phyloP scores from a whole-genome alignment of 2,329 filamentous ascomycete genomes.

The Botrytis squamosa region DNA sequence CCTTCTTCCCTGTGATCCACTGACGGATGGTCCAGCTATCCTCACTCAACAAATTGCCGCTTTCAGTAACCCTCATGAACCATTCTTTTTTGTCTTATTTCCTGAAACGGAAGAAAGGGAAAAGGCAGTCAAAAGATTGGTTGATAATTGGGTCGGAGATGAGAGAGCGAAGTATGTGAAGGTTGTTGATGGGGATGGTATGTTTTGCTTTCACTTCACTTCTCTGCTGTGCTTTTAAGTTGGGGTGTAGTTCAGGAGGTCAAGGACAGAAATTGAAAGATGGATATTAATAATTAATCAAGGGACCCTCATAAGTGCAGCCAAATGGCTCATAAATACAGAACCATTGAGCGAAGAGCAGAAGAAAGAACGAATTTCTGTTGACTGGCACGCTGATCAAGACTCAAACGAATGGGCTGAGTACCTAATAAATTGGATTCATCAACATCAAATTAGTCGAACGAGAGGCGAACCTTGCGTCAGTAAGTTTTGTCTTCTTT shows the following conservation, averaged over 20 bases:
- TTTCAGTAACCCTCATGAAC: constrained; percentile 23
- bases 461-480: constrained; percentile 25
- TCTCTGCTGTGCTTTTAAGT: neutral
- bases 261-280: no score
- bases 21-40: constrained; percentile 23
- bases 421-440: constrained; percentile 23
- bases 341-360: constrained; percentile 22
- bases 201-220: neutral
- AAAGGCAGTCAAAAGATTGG: constrained; percentile 24
- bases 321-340: constrained; percentile 15
- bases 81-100: constrained; percentile 26
- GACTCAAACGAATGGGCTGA: constrained; percentile 28
- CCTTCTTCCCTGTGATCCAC: constrained; percentile 11
- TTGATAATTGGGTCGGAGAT: constrained; percentile 27
- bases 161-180: constrained; percentile 27
- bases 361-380: constrained; percentile 21
- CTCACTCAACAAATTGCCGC: constrained; percentile 24
- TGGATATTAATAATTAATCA: neutral
- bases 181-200: constrained; percentile 26
- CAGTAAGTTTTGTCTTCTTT: constrained; percentile 19
- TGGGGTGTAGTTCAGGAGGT: neutral
- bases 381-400: constrained; percentile 28
- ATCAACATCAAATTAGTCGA: constrained; percentile 22
- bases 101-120: constrained; percentile 24
- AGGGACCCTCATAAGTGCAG: constrained; percentile 18